Percentiles rank a stretch among this genome's conserved stretches.
Conservation (phyloP, 768 basidiomycete species). For the Mycena galopus region DNA sequence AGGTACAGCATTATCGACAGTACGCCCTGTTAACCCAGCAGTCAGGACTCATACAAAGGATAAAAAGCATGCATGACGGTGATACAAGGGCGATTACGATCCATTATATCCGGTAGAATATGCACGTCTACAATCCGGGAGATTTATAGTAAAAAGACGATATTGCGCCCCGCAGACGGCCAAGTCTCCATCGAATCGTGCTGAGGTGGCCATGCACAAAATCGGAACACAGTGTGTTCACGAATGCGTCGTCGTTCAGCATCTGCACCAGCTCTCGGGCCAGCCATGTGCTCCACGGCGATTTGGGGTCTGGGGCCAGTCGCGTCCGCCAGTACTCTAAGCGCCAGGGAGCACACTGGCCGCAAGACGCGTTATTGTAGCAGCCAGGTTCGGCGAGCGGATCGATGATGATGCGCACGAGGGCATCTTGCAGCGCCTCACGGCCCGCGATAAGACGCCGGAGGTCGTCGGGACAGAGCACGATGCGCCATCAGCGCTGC, state of each 20-base stretch:
- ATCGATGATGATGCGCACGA: conserved; percentile 33
- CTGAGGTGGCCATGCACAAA: conserved; percentile 24
- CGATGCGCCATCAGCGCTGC: conserved; percentile 43
- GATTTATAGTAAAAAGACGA: conserved; percentile 26
- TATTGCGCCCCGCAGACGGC: conserved; percentile 17
- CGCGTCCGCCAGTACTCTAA: conserved; percentile 32
- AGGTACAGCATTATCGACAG: too few relatives aligned
- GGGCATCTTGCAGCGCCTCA: conserved; percentile 44
- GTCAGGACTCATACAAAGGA: too few relatives aligned
- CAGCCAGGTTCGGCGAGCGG: conserved; percentile 32
- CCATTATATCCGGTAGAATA: too few relatives aligned
- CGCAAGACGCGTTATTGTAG: conserved; percentile 17
- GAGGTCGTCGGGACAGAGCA: conserved; percentile 44
- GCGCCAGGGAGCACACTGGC: conserved; percentile 26
- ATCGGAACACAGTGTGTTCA: conserved; percentile 18
- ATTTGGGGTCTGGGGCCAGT: conserved; percentile 22
- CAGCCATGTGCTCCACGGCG: conserved; percentile 32
- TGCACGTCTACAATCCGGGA: background rate
- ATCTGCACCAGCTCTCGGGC: conserved; percentile 25
- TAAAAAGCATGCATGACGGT: too few relatives aligned
- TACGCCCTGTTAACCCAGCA: too few relatives aligned
- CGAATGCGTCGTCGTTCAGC: conserved; percentile 33
- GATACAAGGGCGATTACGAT: too few relatives aligned
- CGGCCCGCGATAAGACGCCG: conserved; percentile 49
- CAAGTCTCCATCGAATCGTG: conserved; percentile 27